phyloP scores from a whole-genome alignment of 139 green algal species.

The Haematococcus lacustris region DNA sequence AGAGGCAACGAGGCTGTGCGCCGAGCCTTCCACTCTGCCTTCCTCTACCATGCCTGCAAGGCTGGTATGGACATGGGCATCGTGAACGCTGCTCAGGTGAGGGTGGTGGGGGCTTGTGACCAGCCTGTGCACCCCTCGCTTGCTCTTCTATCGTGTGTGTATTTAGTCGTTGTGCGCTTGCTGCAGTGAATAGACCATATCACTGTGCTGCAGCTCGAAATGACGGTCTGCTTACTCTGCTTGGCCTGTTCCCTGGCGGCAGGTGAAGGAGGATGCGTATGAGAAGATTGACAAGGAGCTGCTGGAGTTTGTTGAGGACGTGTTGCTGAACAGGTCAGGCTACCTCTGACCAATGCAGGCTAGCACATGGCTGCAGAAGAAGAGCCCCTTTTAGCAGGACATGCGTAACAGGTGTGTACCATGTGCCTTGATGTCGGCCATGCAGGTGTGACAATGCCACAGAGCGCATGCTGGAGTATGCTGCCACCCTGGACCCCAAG shows the following conservation, averaged over 20 bases:
- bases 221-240: no score
- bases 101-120: neutral
- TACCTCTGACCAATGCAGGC: no score
- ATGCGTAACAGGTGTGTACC: no score
- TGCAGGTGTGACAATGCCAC: conserved; percentile 87
- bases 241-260: neutral
- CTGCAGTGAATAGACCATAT: no score
- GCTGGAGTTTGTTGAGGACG: conserved; percentile 91
- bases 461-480: conserved; percentile 91
- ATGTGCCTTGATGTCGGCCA: no score
- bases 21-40: conserved; percentile 87
- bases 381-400: no score
- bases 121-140: no score
- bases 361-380: no score
- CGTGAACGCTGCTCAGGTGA: conserved; percentile 84
- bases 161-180: no score
- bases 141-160: no score
- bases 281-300: conserved; percentile 98
- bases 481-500: conserved; percentile 86
- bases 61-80: conserved; percentile 99
- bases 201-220: no score
- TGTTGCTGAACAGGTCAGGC: conserved; percentile 86
- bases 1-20: conserved; percentile 93
- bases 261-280: conserved; percentile 88
- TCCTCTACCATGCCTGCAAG: conserved; percentile 89